phyloP scores from a whole-genome alignment of 1,284 basidiomycete species.

The Leccinum griseonigrum region DNA sequence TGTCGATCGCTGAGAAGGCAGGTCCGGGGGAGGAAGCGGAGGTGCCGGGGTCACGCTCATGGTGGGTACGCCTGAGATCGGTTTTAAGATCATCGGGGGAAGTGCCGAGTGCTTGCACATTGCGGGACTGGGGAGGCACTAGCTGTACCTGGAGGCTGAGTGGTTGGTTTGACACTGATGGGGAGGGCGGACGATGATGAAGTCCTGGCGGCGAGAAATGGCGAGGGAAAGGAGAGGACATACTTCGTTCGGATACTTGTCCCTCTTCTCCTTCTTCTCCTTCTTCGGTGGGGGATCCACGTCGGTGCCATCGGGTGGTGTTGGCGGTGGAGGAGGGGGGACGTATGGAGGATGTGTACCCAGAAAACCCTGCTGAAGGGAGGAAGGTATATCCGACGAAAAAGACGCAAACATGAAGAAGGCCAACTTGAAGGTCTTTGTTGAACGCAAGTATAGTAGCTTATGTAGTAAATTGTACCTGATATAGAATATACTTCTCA shows the following conservation, averaged over 20 bases:
- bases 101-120: slow-evolving; percentile 39
- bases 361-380: slow-evolving; percentile 37
- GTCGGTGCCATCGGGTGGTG: neutral
- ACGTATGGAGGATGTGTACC: slow-evolving; percentile 18
- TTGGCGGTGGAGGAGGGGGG: slow-evolving; percentile 19
- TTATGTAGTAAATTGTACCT: slow-evolving; percentile 16
- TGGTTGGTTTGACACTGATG: slow-evolving; percentile 81
- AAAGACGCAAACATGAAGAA: slow-evolving; percentile 59
- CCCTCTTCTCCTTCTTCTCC: slow-evolving; percentile 51
- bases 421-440: neutral
- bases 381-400: slow-evolving; percentile 56
- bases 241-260: slow-evolving; percentile 56
- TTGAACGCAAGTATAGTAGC: neutral
- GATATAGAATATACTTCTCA: slow-evolving; percentile 14
- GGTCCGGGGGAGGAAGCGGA: slow-evolving; percentile 25
- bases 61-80: slow-evolving; percentile 36
- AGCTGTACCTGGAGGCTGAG: slow-evolving; percentile 94
- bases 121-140: slow-evolving; percentile 63
- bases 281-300: slow-evolving; percentile 29
- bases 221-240: slow-evolving; percentile 17
- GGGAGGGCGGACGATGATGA: slow-evolving; percentile 86
- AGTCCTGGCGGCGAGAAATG: slow-evolving; percentile 53
- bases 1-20: slow-evolving; percentile 30
- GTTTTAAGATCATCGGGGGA: slow-evolving; percentile 20
- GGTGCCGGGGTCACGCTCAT: slow-evolving; percentile 25